Conservation (phyloP, 2,329 filamentous ascomycete genomes). For the Botrytis pseudocinerea region DNA sequence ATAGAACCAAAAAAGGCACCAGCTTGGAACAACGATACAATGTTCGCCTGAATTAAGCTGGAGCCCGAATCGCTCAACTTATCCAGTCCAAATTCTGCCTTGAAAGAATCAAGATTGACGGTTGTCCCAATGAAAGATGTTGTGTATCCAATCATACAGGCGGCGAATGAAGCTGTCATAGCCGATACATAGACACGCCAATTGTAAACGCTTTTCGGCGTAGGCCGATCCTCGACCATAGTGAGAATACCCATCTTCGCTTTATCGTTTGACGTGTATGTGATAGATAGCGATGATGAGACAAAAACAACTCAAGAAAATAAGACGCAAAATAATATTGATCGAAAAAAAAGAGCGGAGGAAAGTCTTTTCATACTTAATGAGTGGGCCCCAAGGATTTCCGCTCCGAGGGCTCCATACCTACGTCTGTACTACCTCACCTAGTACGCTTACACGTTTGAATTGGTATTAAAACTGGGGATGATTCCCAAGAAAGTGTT, state of each 20-base stretch:
- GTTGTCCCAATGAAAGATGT: constrained; percentile 35
- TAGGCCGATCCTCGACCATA: constrained; percentile 34
- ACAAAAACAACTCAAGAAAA: not conserved
- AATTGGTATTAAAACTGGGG: not conserved
- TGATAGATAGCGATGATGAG: not conserved
- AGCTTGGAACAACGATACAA: constrained; percentile 36
- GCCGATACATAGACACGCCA: constrained; percentile 32
- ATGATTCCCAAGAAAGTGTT: not conserved
- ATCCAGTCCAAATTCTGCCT: constrained; percentile 32
- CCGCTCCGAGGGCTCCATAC: constrained; percentile 10
- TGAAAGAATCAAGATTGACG: constrained; percentile 33
- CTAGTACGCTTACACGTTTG: not conserved
- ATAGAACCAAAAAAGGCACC: constrained; percentile 25
- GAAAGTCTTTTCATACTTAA: constrained; percentile 7
- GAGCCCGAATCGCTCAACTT: constrained; percentile 27
- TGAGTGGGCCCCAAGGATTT: not conserved
- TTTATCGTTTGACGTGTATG: not conserved
- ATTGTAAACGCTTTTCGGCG: constrained; percentile 33
- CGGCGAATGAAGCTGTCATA: constrained; percentile 29
- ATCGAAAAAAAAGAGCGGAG: not conserved
- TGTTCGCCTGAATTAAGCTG: constrained; percentile 33
- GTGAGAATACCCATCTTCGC: constrained; percentile 30
- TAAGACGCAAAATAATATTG: not conserved
- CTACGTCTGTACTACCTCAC: not conserved
- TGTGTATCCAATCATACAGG: constrained; percentile 36